These are phyloP conservation scores for Pulveroboletus sp. DNA, from an alignment of 1,284 basidiomycete genomes.

Conservation along the genomic window DNA sequence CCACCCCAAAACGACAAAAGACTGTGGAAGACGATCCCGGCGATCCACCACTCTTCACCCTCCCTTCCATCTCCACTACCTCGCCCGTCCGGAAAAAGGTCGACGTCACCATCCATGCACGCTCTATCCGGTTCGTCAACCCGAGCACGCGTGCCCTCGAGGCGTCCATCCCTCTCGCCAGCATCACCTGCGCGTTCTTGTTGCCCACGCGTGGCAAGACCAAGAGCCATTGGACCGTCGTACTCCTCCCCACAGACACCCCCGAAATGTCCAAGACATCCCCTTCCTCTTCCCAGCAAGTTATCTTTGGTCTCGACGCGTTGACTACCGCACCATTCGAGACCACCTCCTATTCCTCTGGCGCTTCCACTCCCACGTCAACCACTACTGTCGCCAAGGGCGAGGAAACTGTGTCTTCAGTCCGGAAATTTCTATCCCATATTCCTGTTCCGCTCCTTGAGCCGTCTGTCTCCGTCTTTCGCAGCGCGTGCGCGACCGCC, in stretches of 20 bases:
- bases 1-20: constrained; percentile 27
- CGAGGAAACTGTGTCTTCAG: constrained; percentile 46
- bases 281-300: constrained; percentile 43
- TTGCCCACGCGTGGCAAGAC: constrained; percentile 66
- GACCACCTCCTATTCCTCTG: constrained; percentile 41
- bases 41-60: constrained; percentile 50
- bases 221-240: constrained; percentile 67
- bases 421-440: constrained; percentile 55
- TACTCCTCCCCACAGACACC: constrained; percentile 54
- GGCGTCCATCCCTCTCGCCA: constrained; percentile 47
- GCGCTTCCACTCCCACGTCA: constrained; percentile 23
- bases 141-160: constrained; percentile 48
- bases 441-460: constrained; percentile 49
- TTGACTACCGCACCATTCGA: constrained; percentile 42
- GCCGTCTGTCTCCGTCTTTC: constrained; percentile 54
- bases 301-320: constrained; percentile 68
- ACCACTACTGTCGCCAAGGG: constrained; percentile 48
- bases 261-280: constrained; percentile 42
- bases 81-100: constrained; percentile 73
- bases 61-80: constrained; percentile 60
- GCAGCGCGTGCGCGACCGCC: constrained; percentile 46
- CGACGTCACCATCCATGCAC: constrained; percentile 54
- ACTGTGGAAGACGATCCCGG: constrained; percentile 27
- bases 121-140: constrained; percentile 52
- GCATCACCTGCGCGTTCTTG: constrained; percentile 58